A percentile compares a stretch with the other conserved stretches of the same genome.
These are phyloP conservation scores for Salvia hispanica DNA, from an alignment of 257 asterid genomes.

Conservation along the genomic window DNA sequence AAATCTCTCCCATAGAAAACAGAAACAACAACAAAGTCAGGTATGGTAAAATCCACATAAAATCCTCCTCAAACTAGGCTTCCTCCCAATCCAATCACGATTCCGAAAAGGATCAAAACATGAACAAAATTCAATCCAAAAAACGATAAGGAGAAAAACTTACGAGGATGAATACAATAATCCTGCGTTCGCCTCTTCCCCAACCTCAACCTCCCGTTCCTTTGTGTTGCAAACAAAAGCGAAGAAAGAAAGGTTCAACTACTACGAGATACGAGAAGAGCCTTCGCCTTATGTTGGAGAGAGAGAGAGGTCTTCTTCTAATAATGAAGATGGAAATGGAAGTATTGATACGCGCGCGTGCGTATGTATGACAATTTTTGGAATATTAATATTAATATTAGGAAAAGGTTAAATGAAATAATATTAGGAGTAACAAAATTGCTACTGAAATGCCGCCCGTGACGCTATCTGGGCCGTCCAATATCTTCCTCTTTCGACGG, in stretches of 20 bases:
- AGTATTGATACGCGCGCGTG: neutral
- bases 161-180: slow-evolving; percentile 26
- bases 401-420: neutral
- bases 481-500: slow-evolving; percentile 31
- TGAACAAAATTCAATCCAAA: slow-evolving; percentile 10
- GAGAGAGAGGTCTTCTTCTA: slow-evolving; percentile 27
- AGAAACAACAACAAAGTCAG: no score
- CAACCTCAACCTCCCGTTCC: neutral
- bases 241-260: slow-evolving; percentile 29
- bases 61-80: no score
- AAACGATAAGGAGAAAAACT: neutral
- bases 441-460: slow-evolving; percentile 35
- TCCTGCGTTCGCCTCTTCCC: neutral
- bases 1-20: no score
- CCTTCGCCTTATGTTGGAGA: slow-evolving; percentile 9
- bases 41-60: neutral
- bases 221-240: slow-evolving; percentile 19
- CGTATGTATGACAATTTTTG: slow-evolving; percentile 21
- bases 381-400: neutral
- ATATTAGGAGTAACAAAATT: slow-evolving; percentile 33
- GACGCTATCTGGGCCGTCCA: slow-evolving; percentile 36
- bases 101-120: neutral
- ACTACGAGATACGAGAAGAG: slow-evolving; percentile 35
- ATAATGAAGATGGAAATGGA: neutral
- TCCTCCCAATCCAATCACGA: slow-evolving; percentile 18